Conservation (phyloP, 2,329 filamentous ascomycete genomes). For the Pseudogymnoascus sp. region DNA sequence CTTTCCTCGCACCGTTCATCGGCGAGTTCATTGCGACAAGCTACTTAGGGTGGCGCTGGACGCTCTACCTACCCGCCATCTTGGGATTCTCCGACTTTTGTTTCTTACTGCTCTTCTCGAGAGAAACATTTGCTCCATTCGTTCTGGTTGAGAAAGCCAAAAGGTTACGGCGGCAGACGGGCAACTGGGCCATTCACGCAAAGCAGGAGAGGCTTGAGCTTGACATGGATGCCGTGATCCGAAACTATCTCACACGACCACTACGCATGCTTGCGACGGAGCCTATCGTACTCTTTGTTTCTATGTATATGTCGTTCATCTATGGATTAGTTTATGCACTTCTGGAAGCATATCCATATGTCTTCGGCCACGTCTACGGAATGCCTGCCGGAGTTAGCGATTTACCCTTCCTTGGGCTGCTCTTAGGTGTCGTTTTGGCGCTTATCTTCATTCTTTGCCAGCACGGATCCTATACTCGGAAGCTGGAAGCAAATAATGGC, state of each 20-base stretch:
- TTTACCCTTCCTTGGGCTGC: slow-evolving; percentile 42
- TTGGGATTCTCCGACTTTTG: slow-evolving; percentile 43
- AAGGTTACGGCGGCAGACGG: neutral
- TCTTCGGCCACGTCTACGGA: slow-evolving; percentile 40
- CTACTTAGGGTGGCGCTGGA: slow-evolving; percentile 48
- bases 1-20: slow-evolving; percentile 34
- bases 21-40: slow-evolving; percentile 40
- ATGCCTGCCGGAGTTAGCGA: slow-evolving; percentile 40
- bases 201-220: neutral
- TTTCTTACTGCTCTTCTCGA: slow-evolving; percentile 37
- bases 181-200: neutral
- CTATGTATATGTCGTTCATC: slow-evolving; percentile 41
- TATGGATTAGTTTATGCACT: slow-evolving; percentile 31
- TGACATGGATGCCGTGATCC: neutral
- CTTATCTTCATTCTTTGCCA: too few relatives aligned
- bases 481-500: too few relatives aligned
- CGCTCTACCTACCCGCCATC: slow-evolving; percentile 46
- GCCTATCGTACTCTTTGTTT: slow-evolving; percentile 39
- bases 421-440: too few relatives aligned
- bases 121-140: slow-evolving; percentile 51
- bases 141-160: slow-evolving; percentile 27
- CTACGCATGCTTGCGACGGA: slow-evolving; percentile 18
- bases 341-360: slow-evolving; percentile 36
- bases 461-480: too few relatives aligned
- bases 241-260: slow-evolving; percentile 42